Evolutionary conservation across 768 basidiomycete genomes (phyloP).

Genomic region (Termitomyces sp.): DNA sequence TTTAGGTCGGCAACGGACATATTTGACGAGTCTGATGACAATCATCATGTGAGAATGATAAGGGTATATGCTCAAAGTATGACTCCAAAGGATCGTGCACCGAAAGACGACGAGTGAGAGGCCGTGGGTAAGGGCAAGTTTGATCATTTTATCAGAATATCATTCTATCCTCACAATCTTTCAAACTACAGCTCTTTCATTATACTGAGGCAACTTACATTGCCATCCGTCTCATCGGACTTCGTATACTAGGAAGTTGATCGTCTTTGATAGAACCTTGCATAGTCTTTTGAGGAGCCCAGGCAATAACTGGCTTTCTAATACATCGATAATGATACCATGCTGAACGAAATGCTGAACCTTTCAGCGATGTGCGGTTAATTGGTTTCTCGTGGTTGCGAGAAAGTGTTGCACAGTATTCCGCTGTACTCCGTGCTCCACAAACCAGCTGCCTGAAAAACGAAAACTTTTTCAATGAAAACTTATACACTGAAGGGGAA

Average conservation of each 20-base stretch:
- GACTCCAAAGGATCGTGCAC: slow-evolving; percentile 15
- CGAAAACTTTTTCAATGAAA: no score
- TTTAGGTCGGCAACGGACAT: slow-evolving; percentile 15
- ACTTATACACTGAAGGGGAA: slow-evolving; percentile 41
- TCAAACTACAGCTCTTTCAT: not conserved
- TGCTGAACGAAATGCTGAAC: not conserved
- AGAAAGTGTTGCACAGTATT: no score
- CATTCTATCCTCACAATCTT: not conserved
- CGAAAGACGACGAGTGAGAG: slow-evolving; percentile 22
- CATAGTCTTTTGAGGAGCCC: not conserved
- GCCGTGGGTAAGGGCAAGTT: slow-evolving; percentile 17
- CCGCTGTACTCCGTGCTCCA: no score
- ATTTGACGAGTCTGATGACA: no score
- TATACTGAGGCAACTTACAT: not conserved
- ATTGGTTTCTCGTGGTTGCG: no score
- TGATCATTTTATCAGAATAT: not conserved
- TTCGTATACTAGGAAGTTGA: no score
- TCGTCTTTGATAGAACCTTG: not conserved
- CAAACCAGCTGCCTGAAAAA: no score
- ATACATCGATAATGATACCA: not conserved
- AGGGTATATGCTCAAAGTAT: no score
- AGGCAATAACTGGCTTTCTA: not conserved
- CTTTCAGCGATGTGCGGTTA: not conserved
- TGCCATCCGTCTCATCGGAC: not conserved
- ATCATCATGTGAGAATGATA: no score